Conservation (phyloP, 768 basidiomycete species). For the Cystofilobasidium bisporidii region DNA sequence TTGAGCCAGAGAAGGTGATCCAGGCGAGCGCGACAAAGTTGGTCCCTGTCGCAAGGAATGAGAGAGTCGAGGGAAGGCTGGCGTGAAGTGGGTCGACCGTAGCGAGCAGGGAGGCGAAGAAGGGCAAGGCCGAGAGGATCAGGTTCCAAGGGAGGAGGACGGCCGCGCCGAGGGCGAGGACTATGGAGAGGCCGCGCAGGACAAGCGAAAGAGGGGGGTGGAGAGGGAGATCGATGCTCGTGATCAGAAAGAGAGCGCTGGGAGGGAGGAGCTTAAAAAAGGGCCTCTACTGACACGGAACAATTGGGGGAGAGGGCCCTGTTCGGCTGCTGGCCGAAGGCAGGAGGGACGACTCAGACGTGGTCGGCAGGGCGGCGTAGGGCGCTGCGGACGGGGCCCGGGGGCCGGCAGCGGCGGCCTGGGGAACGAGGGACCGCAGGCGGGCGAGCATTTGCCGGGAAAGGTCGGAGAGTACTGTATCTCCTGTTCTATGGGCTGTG, state of each 20-base stretch:
- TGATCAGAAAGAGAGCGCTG: too few relatives aligned
- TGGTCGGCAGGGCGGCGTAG: neutral
- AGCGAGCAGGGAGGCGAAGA: conserved; percentile 16
- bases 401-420: neutral
- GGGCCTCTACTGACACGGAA: too few relatives aligned
- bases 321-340: too few relatives aligned
- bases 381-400: neutral
- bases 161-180: neutral
- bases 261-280: too few relatives aligned
- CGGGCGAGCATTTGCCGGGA: neutral
- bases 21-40: conserved; percentile 23
- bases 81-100: conserved; percentile 1
- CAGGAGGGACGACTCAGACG: neutral
- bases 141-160: conserved; percentile 25
- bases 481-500: too few relatives aligned
- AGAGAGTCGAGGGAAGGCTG: conserved; percentile 11
- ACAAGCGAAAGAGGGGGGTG: too few relatives aligned
- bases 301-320: too few relatives aligned
- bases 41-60: conserved; percentile 2
- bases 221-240: too few relatives aligned
- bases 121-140: conserved; percentile 16
- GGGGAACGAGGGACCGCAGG: neutral
- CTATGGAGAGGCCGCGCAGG: too few relatives aligned
- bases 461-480: neutral
- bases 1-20: conserved; percentile 12